Base-by-base conservation (phyloP, 148 eudicot genomes). In the Cornus controversa region DNA sequence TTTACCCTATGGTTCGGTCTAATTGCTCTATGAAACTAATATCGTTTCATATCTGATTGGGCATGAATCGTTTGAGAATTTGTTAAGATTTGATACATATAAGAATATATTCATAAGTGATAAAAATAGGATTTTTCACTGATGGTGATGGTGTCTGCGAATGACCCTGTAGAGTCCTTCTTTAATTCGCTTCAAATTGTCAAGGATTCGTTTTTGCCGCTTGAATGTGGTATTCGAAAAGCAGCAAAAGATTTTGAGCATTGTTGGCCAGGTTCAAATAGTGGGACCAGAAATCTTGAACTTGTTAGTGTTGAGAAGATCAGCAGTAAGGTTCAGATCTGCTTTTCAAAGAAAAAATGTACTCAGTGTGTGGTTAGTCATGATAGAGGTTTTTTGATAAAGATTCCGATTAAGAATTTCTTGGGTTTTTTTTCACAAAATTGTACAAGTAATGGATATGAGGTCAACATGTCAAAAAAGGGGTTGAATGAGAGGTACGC, bases 191-290 rank as follows among this genome's bases (percentile, higher is more conserved):
- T 96, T 75, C 92, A 91, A 79, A 85, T 75, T 45, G 89, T 91
- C 66, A 91, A 86, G 75, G 88, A 84, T 75, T 93, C 83, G 9
- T 85, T 96, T 88, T 84, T 82, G 67, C 99, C 99, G 2, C 26
- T 96, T 15, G 98, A 93, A 79, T 83, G 81, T 72, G 84, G 95
- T 80, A 72, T 95, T 18, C 83, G 73, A 81, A 96, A 93, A 75
- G 99, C 88, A 0, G 87, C 93, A 0, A 91, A 91, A 75, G 96
- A 93, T 82, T 82, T 96, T 4, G 98, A 96, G 85, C 86, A 81
- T 84, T 81, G 86, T 45, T 90, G 92, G 92, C 87, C 88, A n/a
- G 81, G 79, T 76, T 69, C 73, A 28, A 93, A 88, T 73, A 82
- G 64, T 72, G 81, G 79, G 62, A 31, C 37, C 70, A 57, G 75